phyloP scores from a whole-genome alignment of 495 filamentous ascomycete genomes.

The Neurospora sp. region DNA sequence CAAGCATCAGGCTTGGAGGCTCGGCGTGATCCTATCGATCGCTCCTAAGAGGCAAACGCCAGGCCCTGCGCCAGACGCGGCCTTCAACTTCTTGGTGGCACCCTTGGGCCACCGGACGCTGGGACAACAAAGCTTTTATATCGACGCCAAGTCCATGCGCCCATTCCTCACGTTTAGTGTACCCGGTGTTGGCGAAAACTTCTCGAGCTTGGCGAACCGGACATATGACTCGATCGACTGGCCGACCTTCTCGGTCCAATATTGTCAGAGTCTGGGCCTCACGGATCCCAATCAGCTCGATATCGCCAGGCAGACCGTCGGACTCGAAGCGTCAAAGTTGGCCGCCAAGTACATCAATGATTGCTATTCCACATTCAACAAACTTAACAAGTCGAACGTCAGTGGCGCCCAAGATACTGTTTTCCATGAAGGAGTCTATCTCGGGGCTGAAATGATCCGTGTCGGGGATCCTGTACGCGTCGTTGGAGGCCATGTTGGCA shows the following conservation, averaged over 20 bases:
- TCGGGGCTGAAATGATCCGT: constrained; percentile 36
- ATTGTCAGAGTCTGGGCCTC: constrained; percentile 4
- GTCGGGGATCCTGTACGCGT: constrained; percentile 31
- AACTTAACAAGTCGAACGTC: constrained; percentile 7
- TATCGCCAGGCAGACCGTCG: constrained; percentile 18
- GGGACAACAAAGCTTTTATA: constrained; percentile 11
- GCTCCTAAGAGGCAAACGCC: not conserved
- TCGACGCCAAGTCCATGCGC: constrained; percentile 28
- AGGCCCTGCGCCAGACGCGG: constrained; percentile 6
- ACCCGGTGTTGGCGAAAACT: constrained; percentile 11
- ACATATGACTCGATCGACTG: constrained; percentile 22
- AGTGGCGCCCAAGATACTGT: constrained; percentile 3
- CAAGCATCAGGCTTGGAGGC: constrained; percentile 26
- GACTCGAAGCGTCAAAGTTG: constrained; percentile 36
- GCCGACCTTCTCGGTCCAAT: constrained; percentile 10
- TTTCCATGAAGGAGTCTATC: constrained; percentile 26
- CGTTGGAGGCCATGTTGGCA: not conserved
- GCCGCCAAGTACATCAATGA: constrained; percentile 32
- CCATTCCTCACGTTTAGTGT: constrained; percentile 39
- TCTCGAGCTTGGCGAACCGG: constrained; percentile 14
- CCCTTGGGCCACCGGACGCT: constrained; percentile 19
- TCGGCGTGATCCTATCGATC: constrained; percentile 26
- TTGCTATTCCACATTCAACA: constrained; percentile 32
- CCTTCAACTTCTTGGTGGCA: constrained; percentile 15
- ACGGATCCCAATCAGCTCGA: constrained; percentile 4